phyloP scores from a whole-genome alignment of 805 yeast species.

The Saccharomycopsis lassenensis region DNA sequence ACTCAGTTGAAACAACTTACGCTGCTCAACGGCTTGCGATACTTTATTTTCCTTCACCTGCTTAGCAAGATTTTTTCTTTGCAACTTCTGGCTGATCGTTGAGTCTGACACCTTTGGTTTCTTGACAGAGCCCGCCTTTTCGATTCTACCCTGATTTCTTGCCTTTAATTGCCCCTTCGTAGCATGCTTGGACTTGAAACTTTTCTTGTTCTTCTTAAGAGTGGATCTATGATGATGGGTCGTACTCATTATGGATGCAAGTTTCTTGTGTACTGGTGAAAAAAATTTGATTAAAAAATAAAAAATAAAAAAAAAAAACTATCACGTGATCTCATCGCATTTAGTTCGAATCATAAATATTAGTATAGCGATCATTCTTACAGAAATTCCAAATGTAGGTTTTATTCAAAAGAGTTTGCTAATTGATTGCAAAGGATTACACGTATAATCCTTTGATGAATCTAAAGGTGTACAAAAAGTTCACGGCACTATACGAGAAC shows the following conservation, averaged over 20 bases:
- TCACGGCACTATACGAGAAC: conserved; percentile 7
- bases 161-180: conserved; percentile 82
- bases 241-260: conserved; percentile 50
- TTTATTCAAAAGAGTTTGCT: no score
- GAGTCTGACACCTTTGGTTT: conserved; percentile 27
- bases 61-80: conserved; percentile 67
- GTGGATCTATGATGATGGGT: conserved; percentile 74
- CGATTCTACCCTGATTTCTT: conserved; percentile 77
- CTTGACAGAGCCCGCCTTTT: conserved; percentile 35
- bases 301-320: no score
- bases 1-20: conserved; percentile 70
- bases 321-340: no score
- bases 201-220: conserved; percentile 73
- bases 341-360: no score
- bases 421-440: no score
- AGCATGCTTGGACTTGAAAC: conserved; percentile 86
- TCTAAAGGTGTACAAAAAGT: conserved; percentile 9
- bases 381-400: no score
- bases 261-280: neutral
- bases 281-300: neutral
- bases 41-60: conserved; percentile 73
- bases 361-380: no score
- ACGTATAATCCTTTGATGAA: conserved; percentile 5
- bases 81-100: conserved; percentile 33
- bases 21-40: conserved; percentile 40